Evolutionary conservation across 495 filamentous ascomycete genomes (phyloP).

Genomic region (Neurospora sp.): DNA sequence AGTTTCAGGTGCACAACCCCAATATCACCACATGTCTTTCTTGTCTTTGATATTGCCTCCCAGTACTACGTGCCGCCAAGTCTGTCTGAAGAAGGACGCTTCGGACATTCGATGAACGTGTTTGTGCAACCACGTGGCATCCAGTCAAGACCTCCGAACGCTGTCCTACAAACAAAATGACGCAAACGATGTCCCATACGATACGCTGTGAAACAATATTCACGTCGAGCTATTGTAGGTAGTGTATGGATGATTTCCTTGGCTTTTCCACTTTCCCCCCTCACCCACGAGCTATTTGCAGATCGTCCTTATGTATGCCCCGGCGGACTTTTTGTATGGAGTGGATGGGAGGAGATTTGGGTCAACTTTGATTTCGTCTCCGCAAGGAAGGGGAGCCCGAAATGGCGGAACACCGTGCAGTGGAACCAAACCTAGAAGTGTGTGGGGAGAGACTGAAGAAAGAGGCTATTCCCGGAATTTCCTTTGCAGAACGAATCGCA

Average conservation of each 20-base stretch:
- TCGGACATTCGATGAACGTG: background rate
- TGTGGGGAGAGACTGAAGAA: background rate
- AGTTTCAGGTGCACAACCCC: background rate
- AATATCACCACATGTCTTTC: background rate
- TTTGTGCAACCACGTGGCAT: background rate
- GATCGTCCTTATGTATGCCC: background rate
- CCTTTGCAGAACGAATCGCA: background rate
- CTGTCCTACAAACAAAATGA: background rate
- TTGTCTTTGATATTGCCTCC: background rate
- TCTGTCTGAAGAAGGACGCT: background rate
- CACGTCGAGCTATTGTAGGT: background rate
- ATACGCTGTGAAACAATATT: background rate
- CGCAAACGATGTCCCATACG: background rate
- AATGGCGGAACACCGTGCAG: background rate
- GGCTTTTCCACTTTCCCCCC: background rate
- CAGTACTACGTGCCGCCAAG: background rate
- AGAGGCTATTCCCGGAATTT: background rate
- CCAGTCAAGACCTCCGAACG: background rate
- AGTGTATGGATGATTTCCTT: background rate
- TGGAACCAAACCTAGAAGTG: background rate
- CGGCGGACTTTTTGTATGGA: background rate
- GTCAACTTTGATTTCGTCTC: background rate
- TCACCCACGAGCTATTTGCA: background rate
- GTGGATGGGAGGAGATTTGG: background rate
- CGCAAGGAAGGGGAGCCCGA: background rate